Evolutionary conservation across 192 early-diverging fungal genomes (phyloP), one percentile per base, ranked within the genome.

Genomic region (Backusella tuberculispora): DNA sequence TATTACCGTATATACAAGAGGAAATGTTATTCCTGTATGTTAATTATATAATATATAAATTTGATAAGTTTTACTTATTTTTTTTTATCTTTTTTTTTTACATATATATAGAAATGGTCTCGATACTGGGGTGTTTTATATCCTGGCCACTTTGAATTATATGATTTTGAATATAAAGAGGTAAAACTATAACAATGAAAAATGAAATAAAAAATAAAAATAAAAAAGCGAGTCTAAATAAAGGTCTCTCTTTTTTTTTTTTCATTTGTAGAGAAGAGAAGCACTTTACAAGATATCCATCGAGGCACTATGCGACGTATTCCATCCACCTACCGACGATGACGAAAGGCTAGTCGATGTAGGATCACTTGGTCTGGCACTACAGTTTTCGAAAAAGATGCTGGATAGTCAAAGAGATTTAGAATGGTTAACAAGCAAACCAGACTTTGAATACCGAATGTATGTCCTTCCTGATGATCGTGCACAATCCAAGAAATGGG

Each of bases 141-240:
- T 65, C 68, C 63, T 19, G 40, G 69, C 15, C 45, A 77, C 37
- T 48, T 81, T 12, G 24, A 60, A 24, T 69, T 81, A 26, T 81
- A 77, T 74, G 80, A 81, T 75, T 81, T 81, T 81, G 80, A 81
- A 44, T 73, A 76, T 50, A 77, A 77, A 56, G 80, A 81, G 73
- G 73, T 71, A 44, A 65, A n/a, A n/a, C n/a, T n/a, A n/a, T n/a
- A n/a, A n/a, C n/a, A n/a, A n/a, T n/a, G n/a, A n/a, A n/a, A 41
- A 41, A 17, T 38, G 26, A 64, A 26, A 63, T 7, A 8, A 63
- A 38, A 53, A 19, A 60, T 69, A 43, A 69, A 40, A 37, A 17
- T 21, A 43, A 53, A 21, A 60, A 9, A 26, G 53, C 14, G 43
- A 56, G 40, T 60, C 4, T 45, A 17, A 17, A 17, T 21, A 63